A percentile compares a stretch with the other conserved stretches of the same genome.
phyloP scores from a whole-genome alignment of 2,329 filamentous ascomycete genomes.

The Stemphylium lycopersici region DNA sequence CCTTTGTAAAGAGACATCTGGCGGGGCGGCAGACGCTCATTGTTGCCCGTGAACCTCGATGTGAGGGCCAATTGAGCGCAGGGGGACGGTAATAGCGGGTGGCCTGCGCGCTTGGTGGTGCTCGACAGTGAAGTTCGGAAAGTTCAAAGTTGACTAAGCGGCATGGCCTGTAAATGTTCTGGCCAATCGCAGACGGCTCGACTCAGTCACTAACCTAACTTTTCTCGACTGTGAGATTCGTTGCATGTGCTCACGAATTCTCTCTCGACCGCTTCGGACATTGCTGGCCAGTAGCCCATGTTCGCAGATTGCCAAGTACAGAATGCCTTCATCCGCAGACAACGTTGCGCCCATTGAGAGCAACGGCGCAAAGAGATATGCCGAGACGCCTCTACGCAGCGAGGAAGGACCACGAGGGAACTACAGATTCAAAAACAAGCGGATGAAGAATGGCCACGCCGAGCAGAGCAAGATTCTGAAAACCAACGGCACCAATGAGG shows the following conservation, averaged over 20 bases:
- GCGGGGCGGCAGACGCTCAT: slow-evolving; percentile 54
- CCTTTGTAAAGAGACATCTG: slow-evolving; percentile 50
- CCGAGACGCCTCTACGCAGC: slow-evolving; percentile 41
- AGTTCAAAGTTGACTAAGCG: slow-evolving; percentile 31
- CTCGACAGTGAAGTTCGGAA: slow-evolving; percentile 30
- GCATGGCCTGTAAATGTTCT: slow-evolving; percentile 12
- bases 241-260: slow-evolving; percentile 31
- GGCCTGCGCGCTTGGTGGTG: slow-evolving; percentile 18
- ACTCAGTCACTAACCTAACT: slow-evolving; percentile 33
- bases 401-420: slow-evolving; percentile 44
- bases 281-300: slow-evolving; percentile 26
- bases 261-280: slow-evolving; percentile 36
- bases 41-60: slow-evolving; percentile 24
- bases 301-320: slow-evolving; percentile 22
- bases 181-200: slow-evolving; percentile 35
- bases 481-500: slow-evolving; percentile 56
- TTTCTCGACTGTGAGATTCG: slow-evolving; percentile 20
- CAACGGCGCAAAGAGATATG: slow-evolving; percentile 44
- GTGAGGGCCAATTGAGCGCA: slow-evolving; percentile 31
- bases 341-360: slow-evolving; percentile 39
- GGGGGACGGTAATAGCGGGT: slow-evolving; percentile 7
- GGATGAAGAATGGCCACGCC: slow-evolving; percentile 53
- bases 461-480: slow-evolving; percentile 44
- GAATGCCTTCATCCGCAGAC: slow-evolving; percentile 44
- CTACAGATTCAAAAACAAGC: slow-evolving; percentile 54